Percentiles rank a stretch among this genome's conserved stretches.
These are phyloP conservation scores for Chaetomidium leptoderma DNA, from an alignment of 495 filamentous ascomycete species.

Conservation along the genomic window DNA sequence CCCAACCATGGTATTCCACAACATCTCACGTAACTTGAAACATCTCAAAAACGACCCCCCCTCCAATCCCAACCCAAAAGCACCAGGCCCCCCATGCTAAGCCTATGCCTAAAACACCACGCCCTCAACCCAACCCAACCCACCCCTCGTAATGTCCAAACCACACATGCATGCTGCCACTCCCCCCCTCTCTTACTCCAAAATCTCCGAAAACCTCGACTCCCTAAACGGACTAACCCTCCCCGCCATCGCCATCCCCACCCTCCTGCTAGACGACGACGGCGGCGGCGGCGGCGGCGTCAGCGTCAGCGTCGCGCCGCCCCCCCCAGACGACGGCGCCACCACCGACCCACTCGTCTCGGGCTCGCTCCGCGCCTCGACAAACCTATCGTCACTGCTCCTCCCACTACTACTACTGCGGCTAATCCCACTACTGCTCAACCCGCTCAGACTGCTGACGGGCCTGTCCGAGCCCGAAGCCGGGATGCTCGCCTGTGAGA, in stretches of 20 bases:
- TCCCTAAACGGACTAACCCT: constrained; percentile 39
- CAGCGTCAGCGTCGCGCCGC: constrained; percentile 24
- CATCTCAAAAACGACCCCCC: no score
- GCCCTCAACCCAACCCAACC: no score
- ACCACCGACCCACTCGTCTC: constrained; percentile 6
- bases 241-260: no score
- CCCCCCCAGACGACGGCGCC: constrained; percentile 8
- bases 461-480: neutral
- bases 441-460: constrained; percentile 13
- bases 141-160: no score
- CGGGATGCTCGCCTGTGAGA: constrained; percentile 8
- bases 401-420: constrained; percentile 16
- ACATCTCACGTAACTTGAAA: no score
- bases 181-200: constrained; percentile 14
- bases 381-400: constrained; percentile 20
- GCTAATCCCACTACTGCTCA: constrained; percentile 6
- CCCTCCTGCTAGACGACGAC: no score
- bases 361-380: constrained; percentile 21
- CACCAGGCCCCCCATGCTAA: no score
- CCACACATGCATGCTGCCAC: neutral
- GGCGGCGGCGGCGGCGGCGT: constrained; percentile 16
- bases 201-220: constrained; percentile 38
- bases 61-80: no score
- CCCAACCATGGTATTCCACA: no score
- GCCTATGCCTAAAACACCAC: no score